A percentile compares a stretch with the other conserved stretches of the same genome.
Evolutionary conservation across 495 filamentous ascomycete species (phyloP).

Genomic region (Trichodelitschia bisporula): DNA sequence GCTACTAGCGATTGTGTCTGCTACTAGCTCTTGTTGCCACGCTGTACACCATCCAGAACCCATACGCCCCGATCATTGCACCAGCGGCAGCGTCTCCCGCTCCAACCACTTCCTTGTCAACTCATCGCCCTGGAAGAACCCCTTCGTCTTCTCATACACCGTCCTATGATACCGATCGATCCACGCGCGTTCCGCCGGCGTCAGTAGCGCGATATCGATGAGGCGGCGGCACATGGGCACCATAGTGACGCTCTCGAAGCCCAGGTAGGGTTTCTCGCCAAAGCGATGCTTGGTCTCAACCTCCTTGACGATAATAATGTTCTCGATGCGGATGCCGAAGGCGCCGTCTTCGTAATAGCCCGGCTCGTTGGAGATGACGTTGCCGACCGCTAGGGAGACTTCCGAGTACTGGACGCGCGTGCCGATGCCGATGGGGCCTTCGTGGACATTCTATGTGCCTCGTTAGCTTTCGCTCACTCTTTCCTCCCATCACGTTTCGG

Average conservation of each 20-base stretch:
- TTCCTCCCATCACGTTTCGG: not conserved
- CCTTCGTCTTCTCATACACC: slow-evolving; percentile 58
- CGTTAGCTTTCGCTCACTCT: not conserved
- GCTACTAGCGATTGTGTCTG: no score
- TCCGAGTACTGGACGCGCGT: slow-evolving; percentile 80
- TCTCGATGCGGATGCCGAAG: slow-evolving; percentile 97
- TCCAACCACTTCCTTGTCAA: slow-evolving; percentile 54
- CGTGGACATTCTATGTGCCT: slow-evolving; percentile 61
- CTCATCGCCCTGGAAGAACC: slow-evolving; percentile 44
- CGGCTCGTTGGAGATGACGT: slow-evolving; percentile 86
- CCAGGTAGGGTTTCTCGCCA: slow-evolving; percentile 79
- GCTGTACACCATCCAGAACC: not conserved
- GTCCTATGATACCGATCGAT: slow-evolving; percentile 68
- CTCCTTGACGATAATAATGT: slow-evolving; percentile 70
- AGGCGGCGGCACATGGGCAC: slow-evolving; percentile 79
- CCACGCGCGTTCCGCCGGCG: slow-evolving; percentile 58
- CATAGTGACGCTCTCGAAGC: slow-evolving; percentile 96
- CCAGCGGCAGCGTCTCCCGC: slow-evolving; percentile 42
- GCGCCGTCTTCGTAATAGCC: slow-evolving; percentile 96
- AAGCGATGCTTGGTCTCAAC: slow-evolving; percentile 66
- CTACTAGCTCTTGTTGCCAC: no score
- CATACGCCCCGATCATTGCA: no score
- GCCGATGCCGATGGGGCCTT: slow-evolving; percentile 91
- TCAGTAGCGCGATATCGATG: slow-evolving; percentile 52
- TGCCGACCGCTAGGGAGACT: slow-evolving; percentile 69